Percentiles rank a stretch among this genome's conserved stretches.
phyloP scores from a whole-genome alignment of 768 basidiomycete species.

The Lentinus brumalis region DNA sequence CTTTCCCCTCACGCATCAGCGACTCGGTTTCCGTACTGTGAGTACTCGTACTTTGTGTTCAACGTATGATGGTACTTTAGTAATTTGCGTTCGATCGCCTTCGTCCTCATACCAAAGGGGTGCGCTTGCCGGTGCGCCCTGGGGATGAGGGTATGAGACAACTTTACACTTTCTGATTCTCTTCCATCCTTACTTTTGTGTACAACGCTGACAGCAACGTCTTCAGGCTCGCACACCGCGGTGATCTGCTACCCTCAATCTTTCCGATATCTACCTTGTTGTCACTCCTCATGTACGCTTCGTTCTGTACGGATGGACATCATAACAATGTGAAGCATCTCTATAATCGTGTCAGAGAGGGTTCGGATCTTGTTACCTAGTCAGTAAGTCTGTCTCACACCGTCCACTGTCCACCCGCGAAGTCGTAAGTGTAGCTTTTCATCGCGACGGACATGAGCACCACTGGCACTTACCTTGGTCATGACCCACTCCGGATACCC shows the following conservation, averaged over 20 bases:
- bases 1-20: too few species aligned
- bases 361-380: too few species aligned
- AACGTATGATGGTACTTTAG: conserved; percentile 56
- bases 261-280: too few species aligned
- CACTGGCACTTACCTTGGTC: conserved; percentile 11
- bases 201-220: neutral
- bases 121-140: conserved; percentile 73
- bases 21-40: conserved; percentile 14
- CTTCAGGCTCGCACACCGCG: neutral
- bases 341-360: too few species aligned
- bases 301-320: too few species aligned
- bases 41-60: conserved; percentile 21
- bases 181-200: neutral
- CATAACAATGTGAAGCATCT: too few species aligned
- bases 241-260: neutral
- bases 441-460: too few species aligned
- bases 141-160: conserved; percentile 75
- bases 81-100: conserved; percentile 90
- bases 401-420: too few species aligned
- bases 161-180: conserved; percentile 42
- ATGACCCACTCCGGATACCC: conserved; percentile 17
- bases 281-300: too few species aligned
- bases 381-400: too few species aligned
- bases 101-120: conserved; percentile 67
- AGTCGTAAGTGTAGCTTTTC: too few species aligned